A percentile compares a stretch with the other conserved stretches of the same genome.
Conservation (phyloP, 208 protist genomes). For the Wallacemonas sp. region DNA sequence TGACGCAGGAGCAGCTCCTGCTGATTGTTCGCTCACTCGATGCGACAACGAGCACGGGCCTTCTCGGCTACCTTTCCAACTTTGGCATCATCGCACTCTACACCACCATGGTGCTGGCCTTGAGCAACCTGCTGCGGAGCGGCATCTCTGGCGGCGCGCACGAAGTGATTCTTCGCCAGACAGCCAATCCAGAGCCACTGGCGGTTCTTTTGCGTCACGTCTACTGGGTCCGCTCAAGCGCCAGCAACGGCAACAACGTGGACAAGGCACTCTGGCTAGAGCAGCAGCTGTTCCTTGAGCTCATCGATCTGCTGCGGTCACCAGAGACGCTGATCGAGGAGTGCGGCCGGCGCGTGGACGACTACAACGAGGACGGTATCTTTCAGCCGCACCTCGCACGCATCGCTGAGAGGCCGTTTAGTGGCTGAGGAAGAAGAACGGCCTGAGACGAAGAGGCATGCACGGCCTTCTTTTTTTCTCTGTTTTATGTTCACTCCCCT, state of each 20-base stretch:
- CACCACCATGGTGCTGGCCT: conserved; percentile 71
- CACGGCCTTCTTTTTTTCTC: no score
- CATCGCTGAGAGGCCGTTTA: conserved; percentile 36
- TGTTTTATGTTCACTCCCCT: no score
- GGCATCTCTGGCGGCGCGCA: conserved; percentile 52
- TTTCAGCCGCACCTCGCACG: conserved; percentile 33
- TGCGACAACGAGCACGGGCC: conserved; percentile 31
- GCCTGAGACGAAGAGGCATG: no score
- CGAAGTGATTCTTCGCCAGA: conserved; percentile 45
- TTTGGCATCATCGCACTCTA: conserved; percentile 77
- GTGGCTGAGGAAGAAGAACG: background rate
- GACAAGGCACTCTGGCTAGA: conserved; percentile 51
- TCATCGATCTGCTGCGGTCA: conserved; percentile 66
- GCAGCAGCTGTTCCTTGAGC: conserved; percentile 71
- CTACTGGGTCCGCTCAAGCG: conserved; percentile 52
- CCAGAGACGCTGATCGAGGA: conserved; percentile 44
- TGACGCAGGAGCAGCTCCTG: conserved; percentile 13
- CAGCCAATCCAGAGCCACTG: conserved; percentile 59
- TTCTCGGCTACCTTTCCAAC: conserved; percentile 54
- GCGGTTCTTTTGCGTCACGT: conserved; percentile 52
- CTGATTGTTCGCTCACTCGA: conserved; percentile 41
- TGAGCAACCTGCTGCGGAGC: conserved; percentile 58
- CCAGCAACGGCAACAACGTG: conserved; percentile 41
- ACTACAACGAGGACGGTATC: conserved; percentile 29
- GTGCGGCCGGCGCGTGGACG: conserved; percentile 52